A percentile compares a stretch with the other conserved stretches of the same genome.
Evolutionary conservation across 768 basidiomycete species (phyloP).

Genomic region (Psilocybe tampanensis): DNA sequence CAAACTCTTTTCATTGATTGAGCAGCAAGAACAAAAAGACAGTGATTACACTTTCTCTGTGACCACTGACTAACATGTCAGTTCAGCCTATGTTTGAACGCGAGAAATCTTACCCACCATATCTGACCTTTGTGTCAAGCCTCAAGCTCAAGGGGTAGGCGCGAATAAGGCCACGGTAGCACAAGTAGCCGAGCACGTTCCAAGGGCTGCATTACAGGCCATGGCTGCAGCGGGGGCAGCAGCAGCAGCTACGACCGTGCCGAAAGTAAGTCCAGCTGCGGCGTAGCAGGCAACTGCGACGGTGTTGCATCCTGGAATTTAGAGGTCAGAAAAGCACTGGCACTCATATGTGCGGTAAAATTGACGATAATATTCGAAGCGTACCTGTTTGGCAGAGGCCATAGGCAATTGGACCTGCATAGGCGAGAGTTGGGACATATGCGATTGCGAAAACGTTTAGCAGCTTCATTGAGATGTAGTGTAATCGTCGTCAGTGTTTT

Average conservation of each 20-base stretch:
- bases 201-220: slow-evolving; percentile 45
- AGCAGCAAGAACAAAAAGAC: too few species aligned
- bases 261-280: slow-evolving; percentile 43
- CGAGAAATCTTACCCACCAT: too few species aligned
- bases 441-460: not conserved
- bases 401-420: slow-evolving; percentile 37
- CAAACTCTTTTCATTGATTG: too few species aligned
- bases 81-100: too few species aligned
- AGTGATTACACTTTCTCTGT: too few species aligned
- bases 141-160: slow-evolving; percentile 29
- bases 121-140: too few species aligned
- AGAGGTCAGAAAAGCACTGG: too few species aligned
- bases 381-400: slow-evolving; percentile 37
- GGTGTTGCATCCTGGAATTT: slow-evolving; percentile 27
- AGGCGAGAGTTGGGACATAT: not conserved
- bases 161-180: slow-evolving; percentile 35
- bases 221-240: slow-evolving; percentile 39
- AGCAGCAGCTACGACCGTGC: slow-evolving; percentile 40
- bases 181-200: slow-evolving; percentile 44
- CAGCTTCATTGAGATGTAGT: not conserved
- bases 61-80: too few species aligned
- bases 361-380: too few species aligned
- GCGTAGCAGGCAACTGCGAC: slow-evolving; percentile 43
- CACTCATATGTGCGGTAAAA: too few species aligned
- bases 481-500: not conserved